These are phyloP conservation scores for Moesziomyces aphidis DNA, from an alignment of 1,284 basidiomycete species.

Conservation along the genomic window DNA sequence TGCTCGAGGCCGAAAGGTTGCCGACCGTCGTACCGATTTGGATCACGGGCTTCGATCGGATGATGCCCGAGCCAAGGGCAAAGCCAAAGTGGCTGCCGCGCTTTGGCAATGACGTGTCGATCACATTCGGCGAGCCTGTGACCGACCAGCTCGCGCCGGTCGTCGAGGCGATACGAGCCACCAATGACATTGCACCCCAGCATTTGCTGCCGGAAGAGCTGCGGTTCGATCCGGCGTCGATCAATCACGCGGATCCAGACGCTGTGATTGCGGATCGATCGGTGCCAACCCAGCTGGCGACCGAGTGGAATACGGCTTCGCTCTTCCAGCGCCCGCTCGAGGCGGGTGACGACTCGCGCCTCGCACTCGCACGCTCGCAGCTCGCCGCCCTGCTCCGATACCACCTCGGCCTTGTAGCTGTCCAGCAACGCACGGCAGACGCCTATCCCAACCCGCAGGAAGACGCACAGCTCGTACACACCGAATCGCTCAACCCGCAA, in stretches of 20 bases:
- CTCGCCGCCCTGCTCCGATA: conserved; percentile 29
- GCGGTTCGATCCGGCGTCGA: neutral
- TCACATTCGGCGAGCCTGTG: conserved; percentile 61
- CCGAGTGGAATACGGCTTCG: conserved; percentile 22
- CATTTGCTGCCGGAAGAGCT: conserved; percentile 23
- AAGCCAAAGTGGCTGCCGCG: conserved; percentile 58
- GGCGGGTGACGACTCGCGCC: neutral
- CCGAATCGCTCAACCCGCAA: conserved; percentile 22
- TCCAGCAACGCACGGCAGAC: conserved; percentile 19
- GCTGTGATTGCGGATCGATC: conserved; percentile 3
- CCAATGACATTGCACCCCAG: conserved; percentile 18
- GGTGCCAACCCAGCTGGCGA: conserved; percentile 23
- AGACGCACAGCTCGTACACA: conserved; percentile 20
- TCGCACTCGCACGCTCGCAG: conserved; percentile 33
- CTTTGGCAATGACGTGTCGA: conserved; percentile 51
- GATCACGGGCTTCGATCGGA: conserved; percentile 75
- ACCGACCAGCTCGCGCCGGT: conserved; percentile 24
- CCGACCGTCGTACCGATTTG: conserved; percentile 94
- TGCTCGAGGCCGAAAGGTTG: conserved; percentile 38
- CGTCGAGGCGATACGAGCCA: conserved; percentile 12
- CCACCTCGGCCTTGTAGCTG: conserved; percentile 24
- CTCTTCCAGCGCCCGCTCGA: conserved; percentile 5
- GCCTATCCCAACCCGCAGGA: conserved; percentile 18
- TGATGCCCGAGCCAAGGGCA: conserved; percentile 65
- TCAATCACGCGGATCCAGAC: neutral